Evolutionary conservation across 768 basidiomycete species (phyloP).

Genomic region (Krasilnikovozyma curviuscula): DNA sequence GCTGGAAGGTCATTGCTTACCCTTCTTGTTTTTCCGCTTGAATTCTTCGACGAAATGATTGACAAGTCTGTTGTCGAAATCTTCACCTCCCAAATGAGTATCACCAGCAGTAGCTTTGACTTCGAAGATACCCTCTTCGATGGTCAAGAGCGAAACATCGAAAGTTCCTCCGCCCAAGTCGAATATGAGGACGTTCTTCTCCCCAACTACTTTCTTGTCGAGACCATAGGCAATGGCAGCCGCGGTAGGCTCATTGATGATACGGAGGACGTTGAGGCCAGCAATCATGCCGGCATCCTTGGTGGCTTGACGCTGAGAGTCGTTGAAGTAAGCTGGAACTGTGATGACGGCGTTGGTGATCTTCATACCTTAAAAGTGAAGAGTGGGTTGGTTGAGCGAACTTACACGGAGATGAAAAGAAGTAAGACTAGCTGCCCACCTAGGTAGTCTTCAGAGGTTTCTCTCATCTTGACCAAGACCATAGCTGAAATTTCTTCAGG

Average conservation of each 20-base stretch:
- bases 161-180: constrained; percentile 14
- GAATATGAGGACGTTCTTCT: constrained; percentile 14
- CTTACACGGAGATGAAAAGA: too few species aligned
- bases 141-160: constrained; percentile 50
- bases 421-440: too few species aligned
- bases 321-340: constrained; percentile 94
- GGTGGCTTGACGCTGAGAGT: constrained; percentile 94
- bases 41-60: constrained; percentile 96
- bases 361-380: too few species aligned
- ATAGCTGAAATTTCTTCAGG: constrained; percentile 51
- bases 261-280: constrained; percentile 14
- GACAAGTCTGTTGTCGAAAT: constrained; percentile 94
- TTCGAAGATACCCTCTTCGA: constrained; percentile 66
- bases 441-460: constrained; percentile 50
- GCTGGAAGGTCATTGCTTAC: background rate
- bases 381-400: too few species aligned
- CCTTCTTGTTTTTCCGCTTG: constrained; percentile 76
- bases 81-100: constrained; percentile 94
- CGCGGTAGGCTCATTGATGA: constrained; percentile 14
- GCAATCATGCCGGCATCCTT: constrained; percentile 32
- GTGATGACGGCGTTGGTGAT: constrained; percentile 17
- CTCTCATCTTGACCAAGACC: constrained; percentile 47
- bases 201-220: constrained; percentile 12
- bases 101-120: constrained; percentile 58
- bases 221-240: constrained; percentile 13